phyloP scores from a whole-genome alignment of 1,284 basidiomycete species.

The Puccinia polysora region DNA sequence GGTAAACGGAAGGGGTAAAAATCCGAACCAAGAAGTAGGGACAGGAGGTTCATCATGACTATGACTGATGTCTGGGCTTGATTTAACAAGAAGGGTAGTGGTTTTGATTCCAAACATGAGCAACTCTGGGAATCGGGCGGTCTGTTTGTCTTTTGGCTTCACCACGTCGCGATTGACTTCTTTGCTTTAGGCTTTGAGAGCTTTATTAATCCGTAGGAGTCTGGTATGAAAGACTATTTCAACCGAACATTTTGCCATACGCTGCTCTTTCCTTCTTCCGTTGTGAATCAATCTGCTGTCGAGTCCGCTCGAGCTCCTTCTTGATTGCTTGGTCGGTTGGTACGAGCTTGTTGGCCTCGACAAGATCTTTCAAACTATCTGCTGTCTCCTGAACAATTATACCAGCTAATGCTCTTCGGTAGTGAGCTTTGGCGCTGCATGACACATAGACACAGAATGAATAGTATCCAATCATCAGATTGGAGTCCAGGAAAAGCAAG shows the following conservation, averaged over 20 bases:
- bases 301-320: constrained; percentile 48
- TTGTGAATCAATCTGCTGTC: constrained; percentile 46
- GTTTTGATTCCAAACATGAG: no score
- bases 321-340: constrained; percentile 51
- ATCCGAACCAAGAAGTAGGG: no score
- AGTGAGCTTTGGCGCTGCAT: constrained; percentile 33
- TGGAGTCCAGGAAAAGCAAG: no score
- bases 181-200: background rate
- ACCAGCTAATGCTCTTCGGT: constrained; percentile 24
- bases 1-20: no score
- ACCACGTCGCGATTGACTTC: background rate
- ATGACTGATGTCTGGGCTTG: no score
- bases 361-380: constrained; percentile 48
- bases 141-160: background rate
- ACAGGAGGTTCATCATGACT: no score
- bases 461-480: no score
- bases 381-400: constrained; percentile 50
- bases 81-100: no score
- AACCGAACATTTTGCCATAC: constrained; percentile 53
- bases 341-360: constrained; percentile 46
- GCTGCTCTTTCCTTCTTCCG: constrained; percentile 50
- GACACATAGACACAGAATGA: background rate
- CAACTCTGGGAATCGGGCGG: no score
- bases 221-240: background rate
- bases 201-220: background rate